Base-by-base conservation (phyloP, 352 stramenopile species). In the Globisporangium sylvaticum region DNA sequence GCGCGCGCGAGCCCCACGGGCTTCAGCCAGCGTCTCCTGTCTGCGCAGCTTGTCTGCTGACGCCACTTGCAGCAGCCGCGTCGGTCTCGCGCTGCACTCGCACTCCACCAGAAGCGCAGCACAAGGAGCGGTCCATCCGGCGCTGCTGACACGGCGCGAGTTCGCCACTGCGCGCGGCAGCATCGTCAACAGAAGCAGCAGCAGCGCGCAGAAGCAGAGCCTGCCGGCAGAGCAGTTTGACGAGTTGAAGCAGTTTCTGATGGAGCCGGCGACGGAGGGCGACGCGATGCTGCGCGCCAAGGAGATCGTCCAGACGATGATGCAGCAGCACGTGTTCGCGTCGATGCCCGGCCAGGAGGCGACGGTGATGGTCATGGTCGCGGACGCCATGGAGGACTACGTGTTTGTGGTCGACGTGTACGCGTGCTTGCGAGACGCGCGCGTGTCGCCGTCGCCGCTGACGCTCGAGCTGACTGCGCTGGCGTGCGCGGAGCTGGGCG, bases 301-400 rank as follows among this genome's bases (percentile, higher is more conserved):
- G 59, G 70, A 76, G 42, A 80, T 89, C 46, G 80, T 92, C 0
- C 54, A 31, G 0, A 55, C 37, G 1, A 88, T 87, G 73, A 80
- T 93, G 78, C 60, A 78, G 25, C 72, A 64, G n/a, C 78, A 90
- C 66, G 73, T 91, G 48, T 83, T 90, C 65, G 72, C 83, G 14
- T 64, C 68, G 24, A 93, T 91, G 81, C 79, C 77, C 29, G 85
- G 85, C 7, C 80, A 90, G 66, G 85, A 93, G 39, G 81, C 84
- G 15, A 87, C 83, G 18, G 83, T 93, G 20, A 88, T 93, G 80
- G 79, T 84, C 66, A 93, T 93, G 84, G 78, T 91, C 24, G 81
- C 83, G 1, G 75, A 90, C 58, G 81, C 80, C 9, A 76, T 87
- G 66, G 58, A 88, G 32, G 77, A 90, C 68, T 66, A 65, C 15